phyloP scores from a whole-genome alignment of 2,329 filamentous ascomycete genomes.

The Dactylonectria estremocensis region DNA sequence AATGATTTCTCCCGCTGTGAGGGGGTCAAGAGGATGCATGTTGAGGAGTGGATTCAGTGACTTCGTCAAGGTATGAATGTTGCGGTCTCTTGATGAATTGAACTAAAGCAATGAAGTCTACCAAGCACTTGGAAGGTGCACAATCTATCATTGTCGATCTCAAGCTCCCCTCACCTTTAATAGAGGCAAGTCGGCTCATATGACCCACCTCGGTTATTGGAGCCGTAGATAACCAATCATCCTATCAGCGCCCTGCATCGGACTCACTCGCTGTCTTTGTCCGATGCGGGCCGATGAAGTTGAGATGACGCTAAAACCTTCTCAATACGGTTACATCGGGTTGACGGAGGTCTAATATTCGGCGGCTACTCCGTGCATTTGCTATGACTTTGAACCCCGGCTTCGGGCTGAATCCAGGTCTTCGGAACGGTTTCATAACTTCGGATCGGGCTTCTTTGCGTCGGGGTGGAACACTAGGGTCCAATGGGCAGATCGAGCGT shows the following conservation, averaged over 20 bases:
- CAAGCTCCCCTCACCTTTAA: not conserved
- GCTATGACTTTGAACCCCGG: no score
- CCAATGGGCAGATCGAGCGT: no score
- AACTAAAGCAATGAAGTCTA: not conserved
- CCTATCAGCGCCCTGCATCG: not conserved
- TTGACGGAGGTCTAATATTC: no score
- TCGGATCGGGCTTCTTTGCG: no score
- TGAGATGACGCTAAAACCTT: not conserved
- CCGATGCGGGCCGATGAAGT: conserved; percentile 15
- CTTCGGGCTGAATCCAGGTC: no score
- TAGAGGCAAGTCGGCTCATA: not conserved
- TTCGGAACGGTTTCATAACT: no score
- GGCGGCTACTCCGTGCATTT: no score
- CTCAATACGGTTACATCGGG: no score
- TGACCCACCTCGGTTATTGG: not conserved
- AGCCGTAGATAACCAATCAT: not conserved
- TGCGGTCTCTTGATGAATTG: not conserved
- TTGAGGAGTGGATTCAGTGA: not conserved
- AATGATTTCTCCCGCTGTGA: conserved; percentile 13
- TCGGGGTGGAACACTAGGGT: no score
- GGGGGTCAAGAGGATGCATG: conserved; percentile 27
- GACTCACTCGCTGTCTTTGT: not conserved
- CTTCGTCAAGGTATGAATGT: not conserved
- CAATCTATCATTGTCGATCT: not conserved
- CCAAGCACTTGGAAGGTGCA: not conserved